Base-by-base conservation (phyloP, 2,329 filamentous ascomycete genomes). In the Penicillium sp. region DNA sequence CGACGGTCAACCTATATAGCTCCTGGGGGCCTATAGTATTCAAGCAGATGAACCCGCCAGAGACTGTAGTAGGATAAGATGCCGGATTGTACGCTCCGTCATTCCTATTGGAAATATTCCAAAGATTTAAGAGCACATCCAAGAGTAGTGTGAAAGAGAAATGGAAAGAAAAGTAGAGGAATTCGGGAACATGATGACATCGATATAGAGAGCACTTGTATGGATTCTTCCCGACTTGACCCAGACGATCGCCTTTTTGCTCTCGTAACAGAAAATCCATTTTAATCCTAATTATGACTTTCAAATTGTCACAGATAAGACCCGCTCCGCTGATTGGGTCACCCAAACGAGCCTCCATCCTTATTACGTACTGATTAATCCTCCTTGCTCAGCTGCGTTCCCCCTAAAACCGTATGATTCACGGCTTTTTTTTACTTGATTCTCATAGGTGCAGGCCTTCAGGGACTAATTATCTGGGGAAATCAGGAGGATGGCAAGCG, bases 341-440 rank as follows among this genome's bases (percentile, higher is more conserved):
- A 7, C 35, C 52, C 27, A 44, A 35, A 50, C 50, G 58, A 58
- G 48, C 60, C 55, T 49, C 58, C 60, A 59, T 65, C 50, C 56
- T 46, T 61, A 73, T 74, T 74, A 74, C 71, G 71, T 73, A 72
- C 66, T 62, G 61, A 52, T 13, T 46, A 60, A 59, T 42, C n/a
- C 33, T 49, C 43, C 24, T 52, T 27, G 42, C 55, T 52, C 48
- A 52, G 31, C 47, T 49, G 19, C 21, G 3, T 42, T 49, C 16
- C 21, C 31, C 31, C 21, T 11, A 19, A 19, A 11, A 22, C n/a
- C 9, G 16, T 42, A 42, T 29, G 48, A 49, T 49, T 37, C 33
- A 39, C 16, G 22, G n/a, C 35, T 8, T 1, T 11, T 19, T 19
- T 39, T 19, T 19, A 10, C 19, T 9, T 3, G n/a, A 9, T 39